These are phyloP conservation scores for Thermomucor indicae-seudaticae DNA, from an alignment of 371 early-diverging fungal genomes.

Conservation along the genomic window DNA sequence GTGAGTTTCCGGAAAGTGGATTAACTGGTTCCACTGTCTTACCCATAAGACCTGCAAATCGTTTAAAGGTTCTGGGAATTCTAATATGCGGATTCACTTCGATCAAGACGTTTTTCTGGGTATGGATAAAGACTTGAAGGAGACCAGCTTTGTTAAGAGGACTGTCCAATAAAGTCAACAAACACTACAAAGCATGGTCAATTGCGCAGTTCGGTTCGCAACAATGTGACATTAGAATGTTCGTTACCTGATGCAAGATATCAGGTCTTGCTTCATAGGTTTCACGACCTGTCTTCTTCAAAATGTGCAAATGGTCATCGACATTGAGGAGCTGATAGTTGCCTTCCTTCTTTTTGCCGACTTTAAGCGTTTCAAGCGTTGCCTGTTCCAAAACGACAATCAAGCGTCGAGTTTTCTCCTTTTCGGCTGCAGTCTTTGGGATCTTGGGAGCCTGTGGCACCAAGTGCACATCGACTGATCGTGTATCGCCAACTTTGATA, in stretches of 20 bases:
- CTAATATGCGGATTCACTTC: conserved; percentile 97
- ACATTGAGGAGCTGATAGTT: conserved; percentile 92
- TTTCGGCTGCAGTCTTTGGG: conserved; percentile 71
- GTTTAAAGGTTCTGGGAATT: conserved; percentile 97
- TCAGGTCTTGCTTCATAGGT: conserved; percentile 90
- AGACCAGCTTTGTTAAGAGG: conserved; percentile 97
- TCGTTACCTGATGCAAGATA: conserved; percentile 89
- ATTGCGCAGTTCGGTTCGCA: neutral
- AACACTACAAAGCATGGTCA: conserved; percentile 56
- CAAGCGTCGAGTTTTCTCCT: conserved; percentile 77
- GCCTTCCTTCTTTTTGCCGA: conserved; percentile 87
- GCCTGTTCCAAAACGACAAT: conserved; percentile 93
- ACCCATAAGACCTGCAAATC: conserved; percentile 96
- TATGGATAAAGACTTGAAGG: conserved; percentile 94
- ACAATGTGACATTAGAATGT: neutral
- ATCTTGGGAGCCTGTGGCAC: conserved; percentile 78
- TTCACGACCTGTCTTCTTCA: conserved; percentile 82
- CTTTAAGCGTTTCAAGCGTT: conserved; percentile 91
- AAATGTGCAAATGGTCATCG: conserved; percentile 92
- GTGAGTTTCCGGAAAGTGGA: neutral
- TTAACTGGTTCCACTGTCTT: conserved; percentile 7
- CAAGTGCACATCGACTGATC: conserved; percentile 51
- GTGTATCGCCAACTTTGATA: conserved; percentile 43
- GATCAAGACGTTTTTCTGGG: conserved; percentile 91
- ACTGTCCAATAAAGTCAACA: conserved; percentile 94